Evolutionary conservation across 225 moss, liverwort and hornwort genomes (phyloP).

Genomic region (Pleurozium schreberi): DNA sequence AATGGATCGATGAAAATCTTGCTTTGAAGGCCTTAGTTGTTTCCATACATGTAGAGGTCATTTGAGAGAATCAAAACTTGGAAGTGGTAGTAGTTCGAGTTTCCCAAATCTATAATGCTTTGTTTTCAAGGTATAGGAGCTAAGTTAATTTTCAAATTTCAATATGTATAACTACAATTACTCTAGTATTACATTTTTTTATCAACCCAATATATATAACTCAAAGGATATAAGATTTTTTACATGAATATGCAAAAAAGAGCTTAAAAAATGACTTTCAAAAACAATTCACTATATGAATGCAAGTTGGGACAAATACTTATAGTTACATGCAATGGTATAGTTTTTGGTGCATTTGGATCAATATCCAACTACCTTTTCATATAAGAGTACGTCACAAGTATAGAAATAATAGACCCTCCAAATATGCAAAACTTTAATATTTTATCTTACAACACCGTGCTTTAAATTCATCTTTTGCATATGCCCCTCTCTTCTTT

Average conservation of each 20-base stretch:
- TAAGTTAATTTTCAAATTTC: neutral
- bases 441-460: neutral
- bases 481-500: neutral
- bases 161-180: neutral
- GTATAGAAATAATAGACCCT: no score
- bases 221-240: neutral
- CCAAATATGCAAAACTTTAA: neutral
- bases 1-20: neutral
- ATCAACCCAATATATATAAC: neutral
- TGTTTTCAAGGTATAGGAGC: neutral
- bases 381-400: neutral
- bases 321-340: neutral
- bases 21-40: neutral
- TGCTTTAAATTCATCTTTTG: neutral
- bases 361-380: neutral
- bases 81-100: neutral
- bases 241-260: neutral
- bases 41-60: rapidly evolving
- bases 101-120: neutral
- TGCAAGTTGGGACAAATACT: neutral
- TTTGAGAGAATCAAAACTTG: neutral
- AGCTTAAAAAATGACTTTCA: neutral
- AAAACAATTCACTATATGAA: neutral
- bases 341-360: neutral
- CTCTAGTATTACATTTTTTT: neutral